Evolutionary conservation across 2,329 filamentous ascomycete species (phyloP), one percentile per base, ranked within the genome.

Genomic region (Pyrenophora graminea): DNA sequence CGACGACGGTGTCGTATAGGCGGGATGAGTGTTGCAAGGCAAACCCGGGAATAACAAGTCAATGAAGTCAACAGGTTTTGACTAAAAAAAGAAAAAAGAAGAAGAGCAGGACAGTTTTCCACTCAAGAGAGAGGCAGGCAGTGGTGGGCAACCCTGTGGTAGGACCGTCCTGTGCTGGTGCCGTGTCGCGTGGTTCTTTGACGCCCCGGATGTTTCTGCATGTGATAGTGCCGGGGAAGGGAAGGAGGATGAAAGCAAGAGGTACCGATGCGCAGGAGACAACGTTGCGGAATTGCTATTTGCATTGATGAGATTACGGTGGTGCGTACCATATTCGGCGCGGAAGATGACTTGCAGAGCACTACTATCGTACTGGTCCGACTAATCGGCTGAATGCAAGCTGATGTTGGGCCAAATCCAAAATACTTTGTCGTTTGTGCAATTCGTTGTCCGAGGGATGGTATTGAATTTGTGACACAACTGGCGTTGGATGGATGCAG

Each of bases 131-230:
- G 51, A 50, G 51, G 51, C 43, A 48, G 39, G 36, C 30, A 39
- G 36, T 23, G n/a, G 47, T 39, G 46, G 39, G 10, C 37, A 46
- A 32, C 42, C 38, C 45, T 45, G 44, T 18, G 48, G 49, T 34
- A 45, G 49, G 25, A 17, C 45, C 18, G 12, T 27, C 15, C 39
- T 43, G 42, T 41, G 25, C 45, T 43, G 40, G 42, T 48, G 48
- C 50, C 41, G 55, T 59, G 56, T 59, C 58, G 53, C 48, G 48
- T 66, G 55, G 58, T 55, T 52, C 39, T 21, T 30, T 30, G 30
- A 44, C 39, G 27, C 30, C 40, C 44, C 51, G 49, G 48, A 34
- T 58, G 51, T 55, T 55, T 56, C 38, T 49, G 46, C 48, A 48
- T 32, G 25, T 41, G 40, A 34, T 37, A 34, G 30, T 32, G 34